Base-by-base conservation (phyloP, 768 basidiomycete genomes). In the Royoungia palumana region DNA sequence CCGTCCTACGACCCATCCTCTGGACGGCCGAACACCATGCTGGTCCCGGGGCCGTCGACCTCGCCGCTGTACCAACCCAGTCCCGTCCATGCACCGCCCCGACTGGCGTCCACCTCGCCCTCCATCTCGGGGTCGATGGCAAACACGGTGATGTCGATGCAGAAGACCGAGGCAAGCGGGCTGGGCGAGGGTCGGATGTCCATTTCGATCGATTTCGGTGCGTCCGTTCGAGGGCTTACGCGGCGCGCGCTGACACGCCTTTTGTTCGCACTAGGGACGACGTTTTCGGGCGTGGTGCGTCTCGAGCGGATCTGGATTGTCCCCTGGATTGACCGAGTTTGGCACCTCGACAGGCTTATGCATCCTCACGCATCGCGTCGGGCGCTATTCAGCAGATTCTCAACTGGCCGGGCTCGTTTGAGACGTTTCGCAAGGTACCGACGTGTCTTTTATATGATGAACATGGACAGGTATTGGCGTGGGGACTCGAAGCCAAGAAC, bases 401-500 rank as follows among this genome's bases (percentile, higher is more conserved):
- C 16, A 79, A 79, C 50, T 94, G 91, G 91, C 90, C 88, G 0
- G 89, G 88, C 6, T 86, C 86, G 3, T 79, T 83, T 54, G 91
- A 93, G 67, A 90, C 86, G 1, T 93, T 89, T 73, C 76, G 89
- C 61, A 93, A 94, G 72, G 83, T 79, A 35, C 87, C 91, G 2
- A 93, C 92, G 1, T 93, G 91, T 66, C 73, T 94, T 30, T 65
- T 93, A 14, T 94, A 93, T 54, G 83, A 89, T 54, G 81, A 85
- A 37, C 68, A 72, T 27, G 89, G 89, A 0, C 77, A 77, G 51
- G 83, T 93, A 2, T 58, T 89, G 20, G 85, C 87, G 6, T 94
- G 91, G 90, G 90, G 91, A 1, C 68, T 92, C 42, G 87, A 92
- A 70, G 91, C 91, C 4, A 92, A 92, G 73, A 89, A 87, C 57